Conservation (phyloP, 306 rosid species). For the Mucuna pruriens region DNA sequence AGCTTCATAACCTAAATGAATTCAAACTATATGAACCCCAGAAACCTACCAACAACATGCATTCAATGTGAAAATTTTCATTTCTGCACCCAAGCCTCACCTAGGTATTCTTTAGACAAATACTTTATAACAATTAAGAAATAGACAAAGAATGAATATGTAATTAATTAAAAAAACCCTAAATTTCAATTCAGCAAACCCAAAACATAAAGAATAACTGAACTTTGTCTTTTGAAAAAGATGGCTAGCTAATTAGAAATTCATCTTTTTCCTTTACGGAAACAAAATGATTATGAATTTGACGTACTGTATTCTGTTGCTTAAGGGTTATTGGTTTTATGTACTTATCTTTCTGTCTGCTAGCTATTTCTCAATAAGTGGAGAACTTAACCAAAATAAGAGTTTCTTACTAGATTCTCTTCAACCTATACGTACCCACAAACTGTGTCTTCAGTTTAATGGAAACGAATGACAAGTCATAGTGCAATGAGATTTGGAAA, state of each 20-base stretch:
- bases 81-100: not conserved
- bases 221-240: not conserved
- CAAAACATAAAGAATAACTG: not conserved
- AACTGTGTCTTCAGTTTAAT: not conserved
- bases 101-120: not conserved
- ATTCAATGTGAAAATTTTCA: slow-evolving; percentile 10
- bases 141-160: not conserved
- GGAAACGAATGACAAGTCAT: not conserved
- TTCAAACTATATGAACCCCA: slow-evolving; percentile 36
- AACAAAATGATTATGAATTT: not conserved
- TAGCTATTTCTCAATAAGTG: slow-evolving; percentile 19
- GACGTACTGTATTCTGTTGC: slow-evolving; percentile 2
- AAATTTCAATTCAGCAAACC: not conserved
- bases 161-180: not conserved
- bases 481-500: not conserved
- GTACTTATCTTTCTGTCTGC: not conserved
- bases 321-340: not conserved
- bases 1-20: slow-evolving; percentile 32
- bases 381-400: slow-evolving; percentile 16
- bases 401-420: not conserved
- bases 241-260: not conserved
- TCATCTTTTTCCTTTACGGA: not conserved
- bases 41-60: slow-evolving; percentile 33
- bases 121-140: not conserved
- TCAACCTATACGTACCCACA: not conserved